phyloP scores from a whole-genome alignment of 2,329 filamentous ascomycete genomes.

The Hansfordia pulvinata region DNA sequence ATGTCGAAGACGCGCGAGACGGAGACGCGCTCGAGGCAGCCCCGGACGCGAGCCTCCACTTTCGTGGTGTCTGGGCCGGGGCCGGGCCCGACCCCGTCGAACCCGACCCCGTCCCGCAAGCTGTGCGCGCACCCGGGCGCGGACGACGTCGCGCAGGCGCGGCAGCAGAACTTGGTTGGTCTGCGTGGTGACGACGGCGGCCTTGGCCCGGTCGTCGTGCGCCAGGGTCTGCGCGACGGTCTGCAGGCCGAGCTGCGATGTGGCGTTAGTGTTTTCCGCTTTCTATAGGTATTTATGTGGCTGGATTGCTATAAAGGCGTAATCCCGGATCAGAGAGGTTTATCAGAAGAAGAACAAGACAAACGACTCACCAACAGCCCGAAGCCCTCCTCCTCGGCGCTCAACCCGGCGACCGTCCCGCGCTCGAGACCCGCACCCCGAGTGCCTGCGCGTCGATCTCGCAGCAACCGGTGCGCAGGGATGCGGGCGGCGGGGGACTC shows the following conservation, averaged over 20 bases:
- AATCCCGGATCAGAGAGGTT: not conserved
- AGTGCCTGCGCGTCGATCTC: constrained; percentile 35
- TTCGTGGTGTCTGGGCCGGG: constrained; percentile 4
- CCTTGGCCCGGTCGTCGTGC: constrained; percentile 11
- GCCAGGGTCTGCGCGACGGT: constrained; percentile 26
- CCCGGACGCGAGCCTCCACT: constrained; percentile 13
- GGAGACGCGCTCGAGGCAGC: constrained; percentile 33
- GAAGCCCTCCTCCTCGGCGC: constrained; percentile 34
- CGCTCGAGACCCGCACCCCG: constrained; percentile 28
- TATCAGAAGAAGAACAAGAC: constrained; percentile 4
- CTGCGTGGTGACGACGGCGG: constrained; percentile 34
- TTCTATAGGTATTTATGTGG: no score
- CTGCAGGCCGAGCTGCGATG: constrained; percentile 28
- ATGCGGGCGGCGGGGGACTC: not conserved
- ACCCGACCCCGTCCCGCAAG: no score
- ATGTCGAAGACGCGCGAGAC: constrained; percentile 45
- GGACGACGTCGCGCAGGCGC: constrained; percentile 25
- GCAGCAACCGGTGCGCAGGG: constrained; percentile 26
- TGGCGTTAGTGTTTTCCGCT: not conserved
- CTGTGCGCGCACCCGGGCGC: constrained; percentile 16
- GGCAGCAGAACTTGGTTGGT: constrained; percentile 25
- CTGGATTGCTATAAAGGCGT: no score
- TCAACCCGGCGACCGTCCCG: constrained; percentile 39
- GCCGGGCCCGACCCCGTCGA: no score
- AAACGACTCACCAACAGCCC: constrained; percentile 27